Base-by-base conservation (phyloP, 177 flowering plant genomes). In the Vitis hybrid region DNA sequence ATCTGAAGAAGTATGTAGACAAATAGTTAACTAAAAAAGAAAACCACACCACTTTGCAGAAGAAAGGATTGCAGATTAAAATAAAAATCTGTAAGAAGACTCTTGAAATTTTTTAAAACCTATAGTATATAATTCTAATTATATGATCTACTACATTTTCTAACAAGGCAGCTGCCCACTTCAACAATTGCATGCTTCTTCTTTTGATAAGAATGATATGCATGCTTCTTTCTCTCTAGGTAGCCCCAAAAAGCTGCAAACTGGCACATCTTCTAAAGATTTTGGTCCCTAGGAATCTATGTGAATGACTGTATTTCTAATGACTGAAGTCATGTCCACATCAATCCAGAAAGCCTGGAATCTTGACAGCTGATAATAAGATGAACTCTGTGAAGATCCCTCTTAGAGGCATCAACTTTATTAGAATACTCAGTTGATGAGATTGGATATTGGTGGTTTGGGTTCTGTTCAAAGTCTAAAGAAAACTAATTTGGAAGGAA, bases 221-320 rank as follows among this genome's bases (percentile, higher is more conserved):
- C 56, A 53, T 53, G 18, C 56, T 57, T 57, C 29, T 57, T 57
- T 57, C 60, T 16, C 10, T 57, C 60, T 57, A 57, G 60, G 19
- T 18, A 39, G 26, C 60, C 18, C 12, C 60, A 57, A 18, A 57
- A 16, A 57, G 60, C 60, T 57, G 26, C 26, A 19, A 19, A 57
- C 56, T 14, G 7, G 16, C 18, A 53, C n/a, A 53, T 3, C 16
- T 53, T 16, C 56, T 14, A 53, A 53, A 12, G 56, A 53, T 39
- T 15, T 53, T 53, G 56, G 16, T 13, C n/a, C 16, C 7, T 12
- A n/a, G n/a, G 7, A 53, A 53, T 16, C 16, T 53, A 14, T 53
- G n/a, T 53, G 45, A 39, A 53, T 7, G 15, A 13, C n/a, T 14
- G 15, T 53, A 53, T 15, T 53, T 16, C 16, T 12, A 53, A 2